These are phyloP conservation scores for Coleophoma cylindrospora DNA, from an alignment of 2,329 filamentous ascomycete genomes.

Conservation along the genomic window DNA sequence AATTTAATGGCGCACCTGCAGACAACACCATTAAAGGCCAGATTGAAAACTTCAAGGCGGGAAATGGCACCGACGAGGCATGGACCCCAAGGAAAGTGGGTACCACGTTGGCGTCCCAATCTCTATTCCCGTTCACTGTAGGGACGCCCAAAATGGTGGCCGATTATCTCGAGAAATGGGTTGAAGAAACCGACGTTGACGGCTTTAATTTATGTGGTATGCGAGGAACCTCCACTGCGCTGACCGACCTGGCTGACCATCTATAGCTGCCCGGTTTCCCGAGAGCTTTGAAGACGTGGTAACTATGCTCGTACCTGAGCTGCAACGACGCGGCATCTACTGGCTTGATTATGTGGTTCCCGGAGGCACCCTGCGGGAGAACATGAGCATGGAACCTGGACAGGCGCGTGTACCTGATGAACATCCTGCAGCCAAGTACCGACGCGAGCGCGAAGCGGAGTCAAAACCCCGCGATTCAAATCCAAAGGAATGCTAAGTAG, in stretches of 20 bases:
- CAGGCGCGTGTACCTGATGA: constrained; percentile 42
- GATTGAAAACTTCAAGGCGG: constrained; percentile 13
- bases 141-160: constrained; percentile 61
- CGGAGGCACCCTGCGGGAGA: constrained; percentile 53
- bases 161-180: constrained; percentile 62
- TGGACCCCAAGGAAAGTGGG: constrained; percentile 67
- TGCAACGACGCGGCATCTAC: constrained; percentile 48
- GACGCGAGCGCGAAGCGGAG: too few species aligned
- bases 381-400: constrained; percentile 46
- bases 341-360: constrained; percentile 43
- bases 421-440: constrained; percentile 25
- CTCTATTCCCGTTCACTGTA: constrained; percentile 58
- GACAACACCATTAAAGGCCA: too few species aligned
- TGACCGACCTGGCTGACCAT: too few species aligned
- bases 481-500: too few species aligned
- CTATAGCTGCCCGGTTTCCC: constrained; percentile 46
- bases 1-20: too few species aligned
- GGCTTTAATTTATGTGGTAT: constrained; percentile 68
- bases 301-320: constrained; percentile 57
- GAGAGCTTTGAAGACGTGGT: constrained; percentile 62
- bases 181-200: constrained; percentile 63
- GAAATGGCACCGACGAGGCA: constrained; percentile 51
- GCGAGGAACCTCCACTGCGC: too few species aligned
- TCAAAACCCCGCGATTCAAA: too few species aligned
- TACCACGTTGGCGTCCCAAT: constrained; percentile 62